Evolutionary conservation across 176 grass and related monocot genomes (phyloP).

Genomic region (Oryza glaberrima): DNA sequence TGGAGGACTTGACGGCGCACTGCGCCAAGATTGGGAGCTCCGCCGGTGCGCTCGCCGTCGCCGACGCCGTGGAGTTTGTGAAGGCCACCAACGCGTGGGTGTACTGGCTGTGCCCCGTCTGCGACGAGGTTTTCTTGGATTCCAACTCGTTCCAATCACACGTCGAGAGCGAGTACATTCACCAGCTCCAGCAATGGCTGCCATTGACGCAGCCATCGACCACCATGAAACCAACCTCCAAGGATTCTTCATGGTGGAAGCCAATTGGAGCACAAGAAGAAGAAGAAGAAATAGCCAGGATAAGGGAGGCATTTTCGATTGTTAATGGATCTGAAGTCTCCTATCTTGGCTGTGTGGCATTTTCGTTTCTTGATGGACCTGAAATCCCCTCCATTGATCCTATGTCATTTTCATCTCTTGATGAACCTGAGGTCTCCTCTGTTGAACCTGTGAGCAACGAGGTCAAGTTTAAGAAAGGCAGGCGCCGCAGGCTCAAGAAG

Average conservation of each 20-base stretch:
- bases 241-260: neutral
- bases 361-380: no score
- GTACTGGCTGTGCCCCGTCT: constrained; percentile 39
- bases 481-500: neutral
- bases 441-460: no score
- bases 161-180: constrained; percentile 1
- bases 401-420: neutral
- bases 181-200: neutral
- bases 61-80: constrained; percentile 14
- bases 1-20: constrained; percentile 11
- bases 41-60: neutral
- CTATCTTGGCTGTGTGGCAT: no score
- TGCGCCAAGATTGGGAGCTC: neutral
- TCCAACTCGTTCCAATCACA: neutral
- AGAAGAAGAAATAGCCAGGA: neutral
- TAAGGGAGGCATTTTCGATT: no score
- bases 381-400: no score
- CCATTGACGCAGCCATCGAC: no score
- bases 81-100: neutral
- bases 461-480: no score
- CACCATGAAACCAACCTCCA: no score
- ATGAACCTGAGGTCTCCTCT: no score
- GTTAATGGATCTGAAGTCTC: no score
- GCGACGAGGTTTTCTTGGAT: constrained; percentile 27
- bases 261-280: neutral